Evolutionary conservation across 176 grass and related monocot genomes (phyloP), one percentile per base, ranked within the genome.

Genomic region (Stipa capillata): DNA sequence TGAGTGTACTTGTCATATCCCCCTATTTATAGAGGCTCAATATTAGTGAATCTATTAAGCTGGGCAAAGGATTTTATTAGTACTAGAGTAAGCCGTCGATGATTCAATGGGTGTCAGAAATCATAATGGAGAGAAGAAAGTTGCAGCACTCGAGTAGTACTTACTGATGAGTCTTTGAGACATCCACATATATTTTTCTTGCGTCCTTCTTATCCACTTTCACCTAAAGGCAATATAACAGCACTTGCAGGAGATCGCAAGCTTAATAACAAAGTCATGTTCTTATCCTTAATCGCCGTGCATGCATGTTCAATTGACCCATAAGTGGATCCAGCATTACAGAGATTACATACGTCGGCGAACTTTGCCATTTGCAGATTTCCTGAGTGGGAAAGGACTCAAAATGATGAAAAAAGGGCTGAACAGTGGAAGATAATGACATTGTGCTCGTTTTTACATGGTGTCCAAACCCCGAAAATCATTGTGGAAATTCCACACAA

Each of bases 21-120:
- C 0, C 23, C 53, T 87, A 82, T 87, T 70, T 87, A 82, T 82
- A 82, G 79, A 66, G 42, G n/a, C n/a, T n/a, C n/a, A n/a, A n/a
- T n/a, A n/a, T n/a, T n/a, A n/a, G n/a, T n/a, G n/a, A n/a, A n/a
- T n/a, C n/a, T n/a, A n/a, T n/a, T n/a, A n/a, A n/a, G n/a, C n/a
- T n/a, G n/a, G n/a, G n/a, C n/a, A n/a, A n/a, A n/a, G n/a, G n/a
- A n/a, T n/a, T n/a, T n/a, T n/a, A n/a, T n/a, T n/a, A n/a, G n/a
- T n/a, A n/a, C n/a, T n/a, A n/a, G n/a, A n/a, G n/a, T n/a, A n/a
- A n/a, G n/a, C n/a, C n/a, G n/a, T n/a, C n/a, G n/a, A n/a, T n/a
- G n/a, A n/a, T n/a, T n/a, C n/a, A n/a, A n/a, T n/a, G n/a, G n/a
- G n/a, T n/a, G 29, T 37, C 8, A 9, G 25, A 0, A 14, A 52